Evolutionary conservation across 805 yeast species (phyloP).

Genomic region (Hanseniaspora pseudoguilliermondii): DNA sequence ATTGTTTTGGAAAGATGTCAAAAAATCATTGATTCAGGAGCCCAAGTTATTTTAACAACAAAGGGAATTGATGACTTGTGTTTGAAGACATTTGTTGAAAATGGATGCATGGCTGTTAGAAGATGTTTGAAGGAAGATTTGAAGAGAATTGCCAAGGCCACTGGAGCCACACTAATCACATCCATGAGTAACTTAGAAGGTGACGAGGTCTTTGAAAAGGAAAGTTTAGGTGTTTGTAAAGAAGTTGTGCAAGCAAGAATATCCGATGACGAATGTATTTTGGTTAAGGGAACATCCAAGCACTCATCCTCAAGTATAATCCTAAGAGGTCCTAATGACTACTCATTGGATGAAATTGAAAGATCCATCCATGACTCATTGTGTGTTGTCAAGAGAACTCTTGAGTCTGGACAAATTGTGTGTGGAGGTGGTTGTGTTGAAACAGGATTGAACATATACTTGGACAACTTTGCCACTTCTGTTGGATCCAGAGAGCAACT

Average conservation of each 20-base stretch:
- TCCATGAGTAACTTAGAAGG: constrained; percentile 91
- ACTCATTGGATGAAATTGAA: constrained; percentile 95
- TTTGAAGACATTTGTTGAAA: constrained; percentile 79
- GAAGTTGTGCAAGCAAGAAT: constrained; percentile 81
- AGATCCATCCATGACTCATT: constrained; percentile 90
- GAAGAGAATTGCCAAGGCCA: constrained; percentile 92
- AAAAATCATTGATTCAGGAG: constrained; percentile 76
- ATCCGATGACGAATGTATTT: constrained; percentile 93
- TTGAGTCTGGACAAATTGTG: constrained; percentile 86
- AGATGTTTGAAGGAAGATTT: constrained; percentile 94
- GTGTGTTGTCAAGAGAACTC: constrained; percentile 86
- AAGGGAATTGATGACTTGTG: constrained; percentile 92
- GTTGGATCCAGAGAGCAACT: constrained; percentile 95
- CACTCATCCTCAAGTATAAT: constrained; percentile 87
- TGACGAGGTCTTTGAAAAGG: constrained; percentile 78
- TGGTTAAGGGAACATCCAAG: constrained; percentile 77
- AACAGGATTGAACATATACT: constrained; percentile 82
- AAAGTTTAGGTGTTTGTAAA: constrained; percentile 78
- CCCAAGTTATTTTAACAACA: constrained; percentile 83
- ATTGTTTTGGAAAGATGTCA: constrained; percentile 70
- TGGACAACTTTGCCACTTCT: constrained; percentile 95
- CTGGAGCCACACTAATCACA: constrained; percentile 85
- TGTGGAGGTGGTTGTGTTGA: constrained; percentile 99
- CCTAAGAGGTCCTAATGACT: constrained; percentile 91
- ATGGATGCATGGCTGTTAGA: constrained; percentile 89